Conservation (phyloP, 148 eudicot species). For the Rhododendron mucronatum region DNA sequence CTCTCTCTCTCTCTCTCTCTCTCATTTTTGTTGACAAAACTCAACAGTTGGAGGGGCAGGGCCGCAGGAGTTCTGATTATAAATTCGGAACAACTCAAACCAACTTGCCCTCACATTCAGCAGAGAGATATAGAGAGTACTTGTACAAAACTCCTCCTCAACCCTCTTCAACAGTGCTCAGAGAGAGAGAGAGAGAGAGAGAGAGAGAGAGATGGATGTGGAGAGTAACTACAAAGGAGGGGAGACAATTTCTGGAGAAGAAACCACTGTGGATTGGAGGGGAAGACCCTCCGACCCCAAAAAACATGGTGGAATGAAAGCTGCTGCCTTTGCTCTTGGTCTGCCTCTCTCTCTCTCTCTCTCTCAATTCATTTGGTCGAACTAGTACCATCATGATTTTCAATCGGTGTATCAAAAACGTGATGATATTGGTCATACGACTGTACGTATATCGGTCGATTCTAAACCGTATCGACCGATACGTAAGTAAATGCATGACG, state of each 20-base stretch:
- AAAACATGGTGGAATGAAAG: conserved; percentile 82
- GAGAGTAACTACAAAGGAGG: conserved; percentile 29
- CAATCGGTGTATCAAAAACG: too few species aligned
- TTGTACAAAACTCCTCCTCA: neutral
- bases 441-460: too few species aligned
- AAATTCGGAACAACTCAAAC: conserved; percentile 2
- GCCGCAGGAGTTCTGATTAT: neutral
- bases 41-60: neutral
- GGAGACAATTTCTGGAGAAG: conserved; percentile 17
- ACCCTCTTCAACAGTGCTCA: neutral
- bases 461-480: too few species aligned
- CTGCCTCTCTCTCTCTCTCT: neutral
- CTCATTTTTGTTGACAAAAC: neutral
- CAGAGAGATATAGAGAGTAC: neutral
- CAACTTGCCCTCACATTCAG: conserved; percentile 5
- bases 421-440: too few species aligned
- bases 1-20: conserved; percentile 1
- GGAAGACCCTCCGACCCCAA: conserved; percentile 69
- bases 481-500: too few species aligned
- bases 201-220: conserved; percentile 23
- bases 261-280: conserved; percentile 59
- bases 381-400: too few species aligned
- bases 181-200: neutral
- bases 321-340: conserved; percentile 93
- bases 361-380: too few species aligned